Base-by-base conservation (phyloP, 495 filamentous ascomycete species). In the Glutinoglossum americanum region DNA sequence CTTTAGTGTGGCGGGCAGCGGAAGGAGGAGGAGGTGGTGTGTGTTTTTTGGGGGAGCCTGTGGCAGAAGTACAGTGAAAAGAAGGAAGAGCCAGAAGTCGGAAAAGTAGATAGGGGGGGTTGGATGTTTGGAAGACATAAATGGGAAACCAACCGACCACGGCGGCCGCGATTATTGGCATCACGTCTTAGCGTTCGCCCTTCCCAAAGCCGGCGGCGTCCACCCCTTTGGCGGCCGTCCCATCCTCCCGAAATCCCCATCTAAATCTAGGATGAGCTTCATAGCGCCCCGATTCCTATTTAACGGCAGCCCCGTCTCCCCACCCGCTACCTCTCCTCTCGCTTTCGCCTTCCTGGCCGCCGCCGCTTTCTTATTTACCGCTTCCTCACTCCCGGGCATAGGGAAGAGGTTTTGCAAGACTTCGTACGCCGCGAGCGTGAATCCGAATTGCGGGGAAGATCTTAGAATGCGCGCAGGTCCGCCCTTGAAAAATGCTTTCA, bases 401-500 rank as follows among this genome's bases (percentile, higher is more conserved):
- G 93, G 92, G 44, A 98, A 70, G 56, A 79, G 44, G 56, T 78
- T 85, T 73, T 95, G 87, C 53, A 98, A 74, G 27, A 98, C 73
- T 68, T 98, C 92, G 68, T 97, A 98, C 9, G 83, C 83, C 3
- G 92, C 92, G 9, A 98, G 78, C 1, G 92, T 98, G 72, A 95
- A 97, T 58, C 92, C 92, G 71, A 98, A 98, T 65, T 98, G 92
- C 23, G 92, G 92, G 0, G 89, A 95, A 3, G 87, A 94, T 62
- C 92, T 82, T 64, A 97, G 59, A 62, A 98, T 89, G 73, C 92
- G 86, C 15, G 92, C 92, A 6, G 92, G 89, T 0, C 92, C 92
- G 59, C 92, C 92, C 72, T 97, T 97, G 81, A 95, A 98, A 77
- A 97, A 98, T 45, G 92, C 92, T 62, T 77, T 77, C 74, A 94